Evolutionary conservation across 768 basidiomycete genomes (phyloP), one percentile per base, ranked within the genome.

Genomic region (Chlorophyllum brunneum): DNA sequence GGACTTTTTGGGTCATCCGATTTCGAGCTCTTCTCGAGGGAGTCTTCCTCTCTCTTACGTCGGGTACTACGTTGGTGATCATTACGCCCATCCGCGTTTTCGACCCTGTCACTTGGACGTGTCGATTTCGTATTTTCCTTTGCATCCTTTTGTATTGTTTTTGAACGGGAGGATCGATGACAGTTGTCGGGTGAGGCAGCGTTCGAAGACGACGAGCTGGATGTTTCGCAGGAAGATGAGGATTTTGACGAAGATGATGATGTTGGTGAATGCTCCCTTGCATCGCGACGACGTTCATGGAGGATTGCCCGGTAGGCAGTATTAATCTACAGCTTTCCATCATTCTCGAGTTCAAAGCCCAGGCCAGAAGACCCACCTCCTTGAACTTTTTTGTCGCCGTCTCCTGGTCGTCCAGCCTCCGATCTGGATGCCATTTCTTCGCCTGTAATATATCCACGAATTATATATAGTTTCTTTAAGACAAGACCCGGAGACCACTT

Each of bases 131-230:
- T 16, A 27, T 31, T 42, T 30, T 22, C 26, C 27, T 48, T 45
- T 39, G 39, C 18, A 9, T 48, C 23, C 3, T 34, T 34, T 37
- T 51, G 13, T 33, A 4, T 48, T 34, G 38, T 41, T 36, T 30
- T 44, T 10, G 23, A 40, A 36, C 18, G 37, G 51, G 36, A 55
- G 43, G 54, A 55, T 55, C 20, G 51, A 50, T 8, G 57, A 54
- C 39, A 37, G 33, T 44, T 50, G 43, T 29, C 54, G 30, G 33
- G 43, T 36, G 29, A 50, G 34, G 20, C 5, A 39, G 27, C n/a
- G 33, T 20, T 24, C 9, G 54, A 55, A 16, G 44, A 47, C 7
- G 49, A 20, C 20, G 39, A 50, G 16, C 20, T 48, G 24, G 13
- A 31, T 27, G 16, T 41, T 20, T 33, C 9, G 16, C 18, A 27